Evolutionary conservation across 2,329 filamentous ascomycete species (phyloP), one percentile per base, ranked within the genome.

Genomic region (Drechslerella dactyloides): DNA sequence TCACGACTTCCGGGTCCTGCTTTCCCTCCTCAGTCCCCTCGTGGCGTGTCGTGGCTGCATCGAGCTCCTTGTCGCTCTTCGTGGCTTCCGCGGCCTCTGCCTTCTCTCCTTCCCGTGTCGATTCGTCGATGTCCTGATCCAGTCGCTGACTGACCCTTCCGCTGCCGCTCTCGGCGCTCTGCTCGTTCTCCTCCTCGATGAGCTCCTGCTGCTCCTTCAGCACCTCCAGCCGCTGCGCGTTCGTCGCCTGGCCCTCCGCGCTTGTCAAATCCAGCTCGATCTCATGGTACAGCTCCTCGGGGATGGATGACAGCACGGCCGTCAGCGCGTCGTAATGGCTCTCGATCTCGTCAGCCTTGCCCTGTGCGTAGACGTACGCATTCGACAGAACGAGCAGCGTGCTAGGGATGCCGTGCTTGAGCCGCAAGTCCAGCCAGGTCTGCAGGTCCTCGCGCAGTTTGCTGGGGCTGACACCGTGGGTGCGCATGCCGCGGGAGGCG

Each of bases 281-380:
- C 83, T 99, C 94, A 84, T 99, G 94, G 90, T 96, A 99, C 44
- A 99, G 85, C 80, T 99, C 94, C 81, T 99, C 94, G 1, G 94
- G 94, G 74, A 99, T 97, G 72, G 90, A 93, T 44, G 91, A 96
- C 44, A 99, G 84, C 3, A 99, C 94, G 62, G 92, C 90, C 72
- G 93, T 91, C 54, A 99, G 86, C 0, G 94, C 92, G 75, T 97
- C 93, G 69, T 99, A 92, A 82, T 97, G 93, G 73, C 87, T 90
- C 33, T 90, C 87, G 77, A 94, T 90, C 77, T 96, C 91, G 54
- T 85, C 83, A 55, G 93, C 90, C 77, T 93, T 92, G 73, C 90
- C 88, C 77, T 96, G 90, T 40, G 90, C 88, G 81, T 99, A 99
- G 86, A 96, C 93, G 81, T 96, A 99, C 53, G 94, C 94, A 78